phyloP scores from a whole-genome alignment of 768 basidiomycete species.

The Phanerochaete carnosa region DNA sequence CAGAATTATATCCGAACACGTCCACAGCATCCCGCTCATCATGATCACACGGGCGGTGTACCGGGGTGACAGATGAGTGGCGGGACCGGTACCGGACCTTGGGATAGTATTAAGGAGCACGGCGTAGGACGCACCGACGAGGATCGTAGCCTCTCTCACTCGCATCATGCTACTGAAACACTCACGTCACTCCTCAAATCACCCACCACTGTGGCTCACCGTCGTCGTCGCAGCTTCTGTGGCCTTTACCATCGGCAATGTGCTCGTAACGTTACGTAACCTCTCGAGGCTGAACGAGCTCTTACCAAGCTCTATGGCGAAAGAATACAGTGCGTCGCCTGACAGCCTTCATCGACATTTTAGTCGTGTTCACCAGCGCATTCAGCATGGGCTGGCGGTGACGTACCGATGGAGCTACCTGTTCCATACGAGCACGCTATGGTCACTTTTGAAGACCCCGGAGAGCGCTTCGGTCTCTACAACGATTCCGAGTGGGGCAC shows the following conservation, averaged over 20 bases:
- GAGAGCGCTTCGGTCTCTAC: constrained; percentile 13
- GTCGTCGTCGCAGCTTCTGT: not conserved
- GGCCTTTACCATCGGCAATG: not conserved
- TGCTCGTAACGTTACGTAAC: not conserved
- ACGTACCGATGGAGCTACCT: not conserved
- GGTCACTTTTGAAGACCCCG: not conserved
- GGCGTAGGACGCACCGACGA: not conserved
- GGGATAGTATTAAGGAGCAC: no score
- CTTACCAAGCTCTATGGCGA: not conserved
- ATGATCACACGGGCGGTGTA: no score
- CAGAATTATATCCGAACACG: no score
- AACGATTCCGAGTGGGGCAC: constrained; percentile 35
- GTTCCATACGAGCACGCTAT: not conserved
- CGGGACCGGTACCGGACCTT: no score
- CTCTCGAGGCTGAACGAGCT: not conserved
- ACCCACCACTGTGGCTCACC: not conserved
- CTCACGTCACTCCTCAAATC: not conserved
- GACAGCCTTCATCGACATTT: not conserved
- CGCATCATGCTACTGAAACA: not conserved
- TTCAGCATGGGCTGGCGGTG: not conserved
- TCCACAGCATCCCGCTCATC: no score
- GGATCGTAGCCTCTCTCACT: not conserved
- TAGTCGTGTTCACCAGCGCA: not conserved
- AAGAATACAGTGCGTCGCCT: not conserved
- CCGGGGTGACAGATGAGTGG: no score